These are phyloP conservation scores for Trichodelitschia bisporula DNA, from an alignment of 495 filamentous ascomycete genomes.

Conservation along the genomic window DNA sequence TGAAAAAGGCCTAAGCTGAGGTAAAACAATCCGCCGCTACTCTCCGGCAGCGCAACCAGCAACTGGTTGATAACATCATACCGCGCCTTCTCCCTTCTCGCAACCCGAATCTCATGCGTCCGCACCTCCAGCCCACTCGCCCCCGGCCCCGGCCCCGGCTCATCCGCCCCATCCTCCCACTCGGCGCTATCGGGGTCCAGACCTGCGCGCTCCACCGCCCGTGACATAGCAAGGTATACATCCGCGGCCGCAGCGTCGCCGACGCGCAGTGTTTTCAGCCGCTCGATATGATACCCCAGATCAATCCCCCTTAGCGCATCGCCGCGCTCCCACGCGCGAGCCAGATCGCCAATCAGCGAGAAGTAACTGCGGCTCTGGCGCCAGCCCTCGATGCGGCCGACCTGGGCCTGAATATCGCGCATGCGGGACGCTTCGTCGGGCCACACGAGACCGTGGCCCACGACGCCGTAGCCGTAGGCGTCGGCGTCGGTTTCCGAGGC, in stretches of 20 bases:
- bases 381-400: constrained; percentile 88
- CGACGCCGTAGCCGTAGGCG: constrained; percentile 34
- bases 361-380: constrained; percentile 85
- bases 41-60: constrained; percentile 66
- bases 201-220: constrained; percentile 35
- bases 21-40: constrained; percentile 76
- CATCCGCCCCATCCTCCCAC: neutral
- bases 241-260: constrained; percentile 41
- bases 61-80: constrained; percentile 80
- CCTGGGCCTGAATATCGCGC: constrained; percentile 68
- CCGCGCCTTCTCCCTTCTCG: constrained; percentile 2
- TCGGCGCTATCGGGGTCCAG: constrained; percentile 1
- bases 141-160: neutral
- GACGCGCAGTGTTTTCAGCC: constrained; percentile 54
- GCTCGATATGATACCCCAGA: constrained; percentile 76
- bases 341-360: constrained; percentile 67
- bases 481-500: constrained; percentile 33
- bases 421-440: constrained; percentile 53
- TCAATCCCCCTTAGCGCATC: constrained; percentile 47
- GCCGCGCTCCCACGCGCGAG: constrained; percentile 29
- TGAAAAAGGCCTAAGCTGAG: constrained; percentile 86
- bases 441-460: constrained; percentile 92
- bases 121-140: no score
- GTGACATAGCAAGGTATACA: constrained; percentile 58
- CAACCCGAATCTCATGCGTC: neutral